These are phyloP conservation scores for Ceratobasidium sp. DNA, from an alignment of 1,284 basidiomycete species.

Conservation along the genomic window DNA sequence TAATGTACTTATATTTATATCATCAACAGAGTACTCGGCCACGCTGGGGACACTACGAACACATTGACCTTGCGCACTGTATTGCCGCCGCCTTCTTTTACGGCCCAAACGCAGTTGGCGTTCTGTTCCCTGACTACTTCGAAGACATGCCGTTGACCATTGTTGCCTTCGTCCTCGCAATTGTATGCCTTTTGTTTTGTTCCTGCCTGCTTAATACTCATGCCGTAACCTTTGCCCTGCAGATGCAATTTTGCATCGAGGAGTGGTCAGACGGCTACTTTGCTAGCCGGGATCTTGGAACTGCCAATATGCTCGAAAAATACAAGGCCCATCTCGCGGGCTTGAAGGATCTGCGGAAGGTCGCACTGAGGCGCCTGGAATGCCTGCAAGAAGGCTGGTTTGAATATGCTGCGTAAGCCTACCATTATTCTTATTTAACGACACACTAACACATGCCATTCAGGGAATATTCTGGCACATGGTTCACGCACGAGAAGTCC, in stretches of 20 bases:
- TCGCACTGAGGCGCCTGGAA: slow-evolving; percentile 10
- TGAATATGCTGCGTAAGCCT: slow-evolving; percentile 12
- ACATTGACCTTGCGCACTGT: not conserved
- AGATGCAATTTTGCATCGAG: slow-evolving; percentile 25
- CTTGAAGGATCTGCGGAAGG: not conserved
- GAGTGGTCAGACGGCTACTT: slow-evolving; percentile 20
- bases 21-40: not conserved
- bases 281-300: slow-evolving; percentile 1
- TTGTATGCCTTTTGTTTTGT: not conserved
- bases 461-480: slow-evolving; percentile 4
- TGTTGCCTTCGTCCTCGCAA: slow-evolving; percentile 17
- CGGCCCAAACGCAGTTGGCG: slow-evolving; percentile 13
- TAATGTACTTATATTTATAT: not conserved
- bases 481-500: not conserved
- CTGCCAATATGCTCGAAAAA: slow-evolving; percentile 9
- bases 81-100: slow-evolving; percentile 19
- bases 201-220: not conserved
- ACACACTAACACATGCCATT: too few species aligned
- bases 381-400: not conserved
- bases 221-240: not conserved
- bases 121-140: slow-evolving; percentile 24
- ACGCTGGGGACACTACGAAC: slow-evolving; percentile 8
- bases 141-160: slow-evolving; percentile 9
- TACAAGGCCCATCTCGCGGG: slow-evolving; percentile 3
- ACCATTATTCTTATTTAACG: not conserved